Conservation (phyloP, 371 early-diverging fungal species). For the Lichtheimia hyalospora region DNA sequence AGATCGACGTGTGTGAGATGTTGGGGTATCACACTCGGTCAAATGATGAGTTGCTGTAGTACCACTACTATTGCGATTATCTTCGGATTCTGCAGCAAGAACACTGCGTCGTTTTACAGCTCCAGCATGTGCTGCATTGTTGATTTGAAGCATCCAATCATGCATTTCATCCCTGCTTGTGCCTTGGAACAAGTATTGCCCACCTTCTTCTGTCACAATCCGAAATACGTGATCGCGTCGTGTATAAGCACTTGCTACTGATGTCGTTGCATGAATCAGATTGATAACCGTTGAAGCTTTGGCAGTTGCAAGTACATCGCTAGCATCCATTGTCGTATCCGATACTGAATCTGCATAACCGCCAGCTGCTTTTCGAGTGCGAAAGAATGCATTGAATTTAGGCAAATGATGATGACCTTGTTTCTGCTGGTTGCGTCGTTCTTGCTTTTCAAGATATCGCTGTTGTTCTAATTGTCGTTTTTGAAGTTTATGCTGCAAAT, state of each 20-base stretch:
- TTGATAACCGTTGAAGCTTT: constrained; percentile 80
- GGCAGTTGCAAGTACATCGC: constrained; percentile 13
- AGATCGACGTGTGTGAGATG: constrained; percentile 16
- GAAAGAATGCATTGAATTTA: constrained; percentile 38
- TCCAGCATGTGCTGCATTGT: constrained; percentile 74
- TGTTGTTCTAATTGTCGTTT: constrained; percentile 73
- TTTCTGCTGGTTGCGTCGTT: constrained; percentile 16
- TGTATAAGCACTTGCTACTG: constrained; percentile 68
- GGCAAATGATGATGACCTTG: constrained; percentile 28
- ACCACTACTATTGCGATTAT: neutral
- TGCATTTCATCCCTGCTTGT: constrained; percentile 72
- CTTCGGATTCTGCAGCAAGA: constrained; percentile 31
- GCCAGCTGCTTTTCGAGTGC: constrained; percentile 16
- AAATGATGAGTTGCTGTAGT: neutral
- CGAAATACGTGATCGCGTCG: constrained; percentile 81
- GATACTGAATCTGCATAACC: constrained; percentile 11
- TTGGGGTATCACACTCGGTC: neutral
- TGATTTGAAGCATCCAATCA: constrained; percentile 74
- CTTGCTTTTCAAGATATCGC: constrained; percentile 60
- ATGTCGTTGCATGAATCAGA: constrained; percentile 75
- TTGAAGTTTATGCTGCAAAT: constrained; percentile 65
- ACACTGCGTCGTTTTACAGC: constrained; percentile 65
- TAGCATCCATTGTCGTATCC: constrained; percentile 2
- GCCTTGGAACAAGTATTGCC: constrained; percentile 76
- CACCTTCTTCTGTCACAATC: constrained; percentile 84